phyloP scores from a whole-genome alignment of 225 moss, liverwort and hornwort species.

The Marchantia paleacea region DNA sequence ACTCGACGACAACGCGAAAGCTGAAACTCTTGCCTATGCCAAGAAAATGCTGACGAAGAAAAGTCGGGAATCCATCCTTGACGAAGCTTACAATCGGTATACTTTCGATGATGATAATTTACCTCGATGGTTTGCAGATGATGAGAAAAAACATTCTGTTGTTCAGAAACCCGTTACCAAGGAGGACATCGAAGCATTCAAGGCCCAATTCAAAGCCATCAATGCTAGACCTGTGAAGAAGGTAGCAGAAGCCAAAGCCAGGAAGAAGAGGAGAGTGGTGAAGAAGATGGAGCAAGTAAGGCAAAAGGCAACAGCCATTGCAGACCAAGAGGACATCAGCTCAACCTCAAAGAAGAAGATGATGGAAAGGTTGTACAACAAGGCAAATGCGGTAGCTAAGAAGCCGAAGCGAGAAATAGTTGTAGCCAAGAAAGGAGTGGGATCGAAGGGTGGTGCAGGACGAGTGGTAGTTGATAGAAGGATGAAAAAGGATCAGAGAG shows the following conservation, averaged over 20 bases:
- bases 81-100: conserved; percentile 89
- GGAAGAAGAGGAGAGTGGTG: conserved; percentile 77
- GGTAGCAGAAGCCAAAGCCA: conserved; percentile 94
- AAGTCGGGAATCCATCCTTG: conserved; percentile 75
- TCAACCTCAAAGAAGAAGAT: conserved; percentile 84
- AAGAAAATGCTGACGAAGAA: conserved; percentile 85
- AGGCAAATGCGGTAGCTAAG: conserved; percentile 68
- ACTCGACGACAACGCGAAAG: conserved; percentile 74
- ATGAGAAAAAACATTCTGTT: conserved; percentile 82
- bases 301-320: conserved; percentile 81
- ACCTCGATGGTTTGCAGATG: conserved; percentile 94
- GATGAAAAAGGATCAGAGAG: conserved; percentile 68
- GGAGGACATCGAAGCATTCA: conserved; percentile 91
- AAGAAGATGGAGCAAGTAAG: conserved; percentile 97
- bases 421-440: conserved; percentile 86
- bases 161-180: conserved; percentile 80
- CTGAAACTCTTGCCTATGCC: conserved; percentile 83
- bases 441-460: conserved; percentile 82
- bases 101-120: conserved; percentile 77
- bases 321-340: conserved; percentile 88
- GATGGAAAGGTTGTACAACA: conserved; percentile 92
- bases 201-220: conserved; percentile 75
- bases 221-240: conserved; percentile 97
- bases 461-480: conserved; percentile 79
- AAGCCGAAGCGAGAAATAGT: conserved; percentile 67